Evolutionary conservation across 495 filamentous ascomycete species (phyloP), one percentile per base, ranked within the genome.

Genomic region (Lepidopterella palustris): DNA sequence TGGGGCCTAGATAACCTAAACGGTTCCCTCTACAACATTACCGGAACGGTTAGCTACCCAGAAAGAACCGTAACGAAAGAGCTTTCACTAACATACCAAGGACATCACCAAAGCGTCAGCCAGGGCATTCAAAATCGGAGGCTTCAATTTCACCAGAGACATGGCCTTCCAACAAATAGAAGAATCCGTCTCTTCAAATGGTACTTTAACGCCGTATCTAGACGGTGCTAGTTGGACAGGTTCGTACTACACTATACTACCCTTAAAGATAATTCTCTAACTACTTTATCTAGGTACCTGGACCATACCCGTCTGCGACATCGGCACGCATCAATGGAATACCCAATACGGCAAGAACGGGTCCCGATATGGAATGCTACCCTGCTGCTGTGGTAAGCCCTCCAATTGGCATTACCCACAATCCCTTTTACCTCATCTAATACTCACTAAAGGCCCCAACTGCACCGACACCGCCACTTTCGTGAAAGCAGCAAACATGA

Each of bases 401-500:
- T n/a, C n/a, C n/a, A n/a, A n/a, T n/a, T n/a, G n/a, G n/a, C n/a
- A n/a, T n/a, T n/a, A n/a, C n/a, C n/a, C n/a, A n/a, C n/a, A n/a
- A n/a, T n/a, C n/a, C n/a, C n/a, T n/a, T n/a, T n/a, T n/a, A n/a
- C n/a, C n/a, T n/a, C n/a, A n/a, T n/a, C n/a, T n/a, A n/a, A n/a
- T n/a, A n/a, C n/a, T n/a, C n/a, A n/a, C n/a, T n/a, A n/a, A n/a
- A n/a, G 55, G 55, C n/a, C 3, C 39, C 4, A 24, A 58, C 32
- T 59, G 57, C 32, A 24, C 27, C n/a, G 57, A 59, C 26, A 59
- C 57, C 47, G 55, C 25, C 18, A 28, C 8, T 35, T 59, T 61
- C 29, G 58, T 61, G 11, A 31, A 57, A 10, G 58, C 58, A 4
- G 53, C 51, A 4, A 57, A 61, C 40, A 15, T 61, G 28, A 6